Conservation (phyloP, 2,329 filamentous ascomycete genomes). For the Tolypocladium guangdongense region DNA sequence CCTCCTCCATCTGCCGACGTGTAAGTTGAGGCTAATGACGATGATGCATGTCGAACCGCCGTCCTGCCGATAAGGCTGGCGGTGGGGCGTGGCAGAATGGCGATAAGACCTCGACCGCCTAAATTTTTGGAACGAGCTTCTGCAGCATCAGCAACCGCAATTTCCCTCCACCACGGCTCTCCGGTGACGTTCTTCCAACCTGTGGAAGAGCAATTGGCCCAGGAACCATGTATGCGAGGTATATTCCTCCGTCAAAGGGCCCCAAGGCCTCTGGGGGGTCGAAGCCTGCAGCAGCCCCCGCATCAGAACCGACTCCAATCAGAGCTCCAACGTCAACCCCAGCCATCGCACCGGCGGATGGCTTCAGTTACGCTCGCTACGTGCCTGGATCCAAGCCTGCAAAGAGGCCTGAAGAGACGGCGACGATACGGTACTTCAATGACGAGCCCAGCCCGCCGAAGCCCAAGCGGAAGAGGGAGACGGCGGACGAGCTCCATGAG, state of each 20-base stretch:
- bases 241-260: conserved; percentile 24
- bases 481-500: conserved; percentile 15
- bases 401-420: conserved; percentile 3
- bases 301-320: conserved; percentile 1
- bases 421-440: conserved; percentile 15
- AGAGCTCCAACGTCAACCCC: conserved; percentile 3
- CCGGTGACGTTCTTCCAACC: conserved; percentile 2
- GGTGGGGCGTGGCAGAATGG: conserved; percentile 25
- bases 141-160: background rate
- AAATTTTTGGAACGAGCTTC: conserved; percentile 21
- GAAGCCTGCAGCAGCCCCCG: conserved; percentile 1
- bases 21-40: background rate
- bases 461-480: conserved; percentile 26
- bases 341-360: conserved; percentile 6
- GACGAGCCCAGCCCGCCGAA: conserved; percentile 14
- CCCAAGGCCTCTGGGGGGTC: conserved; percentile 3
- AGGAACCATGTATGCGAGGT: conserved; percentile 30
- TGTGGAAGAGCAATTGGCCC: conserved; percentile 8
- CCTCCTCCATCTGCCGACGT: background rate
- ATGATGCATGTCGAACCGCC: background rate
- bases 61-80: conserved; percentile 18
- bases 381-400: conserved; percentile 20
- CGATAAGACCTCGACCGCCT: conserved; percentile 21
- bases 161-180: background rate
- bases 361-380: conserved; percentile 29